phyloP scores from a whole-genome alignment of 352 stramenopile genomes.

The Pythium rishiriense region DNA sequence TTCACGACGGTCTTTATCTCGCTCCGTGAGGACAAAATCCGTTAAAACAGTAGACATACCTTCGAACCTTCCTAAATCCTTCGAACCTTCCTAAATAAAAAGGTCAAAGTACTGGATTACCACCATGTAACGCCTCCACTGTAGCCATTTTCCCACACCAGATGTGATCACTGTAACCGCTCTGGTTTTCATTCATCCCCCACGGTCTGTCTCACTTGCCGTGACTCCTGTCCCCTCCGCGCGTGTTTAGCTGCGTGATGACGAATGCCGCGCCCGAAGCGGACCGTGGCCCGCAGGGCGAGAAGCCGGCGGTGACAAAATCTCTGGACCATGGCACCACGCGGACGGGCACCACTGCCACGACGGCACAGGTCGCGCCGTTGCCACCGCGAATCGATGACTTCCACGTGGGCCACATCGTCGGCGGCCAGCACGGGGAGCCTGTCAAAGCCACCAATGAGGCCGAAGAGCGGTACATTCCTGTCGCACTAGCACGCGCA shows the following conservation, averaged over 20 bases:
- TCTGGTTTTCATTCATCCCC: too few species aligned
- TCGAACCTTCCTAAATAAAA: too few species aligned
- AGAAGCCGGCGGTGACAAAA: not conserved
- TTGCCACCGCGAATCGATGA: conserved; percentile 10
- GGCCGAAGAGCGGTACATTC: conserved; percentile 69
- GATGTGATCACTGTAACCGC: not conserved
- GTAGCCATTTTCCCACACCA: not conserved
- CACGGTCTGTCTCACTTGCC: not conserved
- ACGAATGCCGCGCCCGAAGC: not conserved
- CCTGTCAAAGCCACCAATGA: conserved; percentile 20
- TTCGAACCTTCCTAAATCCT: too few species aligned
- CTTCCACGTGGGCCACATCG: conserved; percentile 52
- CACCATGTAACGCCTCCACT: not conserved
- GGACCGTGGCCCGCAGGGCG: not conserved
- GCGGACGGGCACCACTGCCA: not conserved
- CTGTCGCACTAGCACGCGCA: conserved; percentile 54
- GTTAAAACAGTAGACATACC: too few species aligned
- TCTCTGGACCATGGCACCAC: not conserved
- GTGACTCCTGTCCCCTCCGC: too few species aligned
- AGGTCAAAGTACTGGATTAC: not conserved
- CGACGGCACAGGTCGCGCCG: conserved; percentile 11
- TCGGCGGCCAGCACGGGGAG: conserved; percentile 11
- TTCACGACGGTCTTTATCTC: conserved; percentile 44
- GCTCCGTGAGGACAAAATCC: conserved; percentile 40
- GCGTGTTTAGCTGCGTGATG: too few species aligned